Base-by-base conservation (phyloP, 345 rosid genomes). In the Eucalyptus sp. region DNA sequence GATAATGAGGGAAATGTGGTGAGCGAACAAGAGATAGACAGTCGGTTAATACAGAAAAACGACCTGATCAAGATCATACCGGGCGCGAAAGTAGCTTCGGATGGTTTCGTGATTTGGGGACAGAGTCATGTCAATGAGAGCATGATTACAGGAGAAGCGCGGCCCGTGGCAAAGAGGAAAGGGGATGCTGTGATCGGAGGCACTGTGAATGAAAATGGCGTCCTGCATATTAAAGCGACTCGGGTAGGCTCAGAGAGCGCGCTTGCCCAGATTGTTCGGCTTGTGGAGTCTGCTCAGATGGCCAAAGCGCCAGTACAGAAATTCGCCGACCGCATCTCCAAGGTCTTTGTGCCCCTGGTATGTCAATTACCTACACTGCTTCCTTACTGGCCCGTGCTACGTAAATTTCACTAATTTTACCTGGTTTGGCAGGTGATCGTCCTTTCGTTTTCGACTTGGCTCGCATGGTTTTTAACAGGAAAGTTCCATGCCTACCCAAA, bases 301-400 rank as follows among this genome's bases (percentile, higher is more conserved):
- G 99, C 99, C 33, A 96, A 96, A 94, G 99, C 99, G 84, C 99
- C 99, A 0, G 98, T 95, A 1, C 99, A 97, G 95, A 97, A 97
- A 91, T 93, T 97, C 56, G 99, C 99, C 49, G 99, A 97, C 87
- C 95, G 98, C 9, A 95, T 96, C 86, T 96, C 99, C 86, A 96
- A 95, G 88, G 95, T 56, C 89, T 97, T 97, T 89, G 99, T 96
- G 90, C 99, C 99, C 87, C 89, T 95, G 94, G 99, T 96, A 88
- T 91, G 92, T 64, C 43, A 68, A 18, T 31, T 29, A 76, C 46
- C 46, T 76, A 37, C 27, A 10, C 83, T 18, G 24, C 44, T 50
- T 51, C 44, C 46, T 50, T 31, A 50, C 41, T 86, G 44, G 33
- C 48, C 16, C 24, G 3, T 50, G 48, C 22, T 11, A 31, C 48